A percentile compares a stretch with the other conserved stretches of the same genome.
These are phyloP conservation scores for Candida suzukii DNA, from an alignment of 805 yeast genomes.

Conservation along the genomic window DNA sequence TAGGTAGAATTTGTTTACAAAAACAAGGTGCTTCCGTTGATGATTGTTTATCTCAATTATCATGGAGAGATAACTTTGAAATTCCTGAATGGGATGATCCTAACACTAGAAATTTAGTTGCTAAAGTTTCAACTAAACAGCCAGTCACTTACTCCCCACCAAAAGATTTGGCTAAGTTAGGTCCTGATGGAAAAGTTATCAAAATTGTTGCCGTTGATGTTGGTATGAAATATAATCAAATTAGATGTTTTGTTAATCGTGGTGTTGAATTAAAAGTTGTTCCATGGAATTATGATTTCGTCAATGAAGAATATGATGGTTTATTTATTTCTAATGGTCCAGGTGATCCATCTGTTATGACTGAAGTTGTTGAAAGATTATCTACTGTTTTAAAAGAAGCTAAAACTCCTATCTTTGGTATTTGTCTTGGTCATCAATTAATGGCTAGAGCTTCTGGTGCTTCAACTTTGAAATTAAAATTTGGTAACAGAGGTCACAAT, in stretches of 20 bases:
- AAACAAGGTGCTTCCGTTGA: constrained; percentile 27
- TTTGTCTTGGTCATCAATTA: constrained; percentile 96
- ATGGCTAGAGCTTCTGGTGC: constrained; percentile 95
- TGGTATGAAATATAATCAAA: constrained; percentile 97
- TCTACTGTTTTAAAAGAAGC: constrained; percentile 50
- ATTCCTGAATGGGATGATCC: constrained; percentile 92
- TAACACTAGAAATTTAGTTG: constrained; percentile 84
- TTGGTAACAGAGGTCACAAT: constrained; percentile 98
- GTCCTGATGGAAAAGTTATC: constrained; percentile 69
- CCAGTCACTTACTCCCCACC: constrained; percentile 76
- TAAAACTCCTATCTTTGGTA: constrained; percentile 90
- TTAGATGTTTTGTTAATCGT: constrained; percentile 91
- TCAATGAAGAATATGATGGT: constrained; percentile 84
- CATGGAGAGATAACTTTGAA: constrained; percentile 61
- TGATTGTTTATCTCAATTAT: constrained; percentile 23
- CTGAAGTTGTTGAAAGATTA: constrained; percentile 57
- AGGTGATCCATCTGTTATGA: constrained; percentile 93
- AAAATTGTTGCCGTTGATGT: constrained; percentile 90
- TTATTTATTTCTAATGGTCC: constrained; percentile 97
- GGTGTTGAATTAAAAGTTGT: constrained; percentile 96
- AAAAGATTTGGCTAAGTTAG: constrained; percentile 38
- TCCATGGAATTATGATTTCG: constrained; percentile 89
- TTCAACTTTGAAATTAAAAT: constrained; percentile 83
- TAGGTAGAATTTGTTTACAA: constrained; percentile 79
- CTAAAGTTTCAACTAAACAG: constrained; percentile 73